Conservation (phyloP, 768 basidiomycete species). For the Sporobolomyces phaffii region DNA sequence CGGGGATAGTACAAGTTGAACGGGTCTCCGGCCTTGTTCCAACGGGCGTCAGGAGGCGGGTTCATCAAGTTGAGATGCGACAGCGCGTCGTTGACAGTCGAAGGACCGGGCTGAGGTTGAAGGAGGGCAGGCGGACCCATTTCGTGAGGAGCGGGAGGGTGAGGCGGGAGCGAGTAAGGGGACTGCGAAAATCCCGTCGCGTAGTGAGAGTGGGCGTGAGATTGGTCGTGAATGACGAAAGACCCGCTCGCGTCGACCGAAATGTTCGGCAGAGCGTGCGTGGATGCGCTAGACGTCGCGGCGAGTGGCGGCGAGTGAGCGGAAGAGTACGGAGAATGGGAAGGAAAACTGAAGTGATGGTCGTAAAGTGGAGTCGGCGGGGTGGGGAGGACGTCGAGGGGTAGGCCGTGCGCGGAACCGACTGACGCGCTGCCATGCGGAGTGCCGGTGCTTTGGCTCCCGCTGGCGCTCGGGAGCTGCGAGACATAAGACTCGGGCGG, state of each 20-base stretch:
- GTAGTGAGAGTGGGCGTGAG: slow-evolving; percentile 6
- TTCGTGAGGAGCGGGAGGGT: neutral
- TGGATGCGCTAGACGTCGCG: neutral
- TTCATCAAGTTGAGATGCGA: slow-evolving; percentile 1
- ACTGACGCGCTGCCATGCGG: neutral
- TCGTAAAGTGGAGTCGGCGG: slow-evolving; percentile 19
- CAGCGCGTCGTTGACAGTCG: neutral
- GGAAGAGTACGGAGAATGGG: neutral
- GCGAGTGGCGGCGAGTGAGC: neutral
- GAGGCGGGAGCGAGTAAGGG: neutral
- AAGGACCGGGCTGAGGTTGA: neutral
- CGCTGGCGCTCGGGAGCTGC: neutral
- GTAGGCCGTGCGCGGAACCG: neutral
- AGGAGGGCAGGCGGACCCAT: slow-evolving; percentile 4
- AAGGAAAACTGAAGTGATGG: neutral
- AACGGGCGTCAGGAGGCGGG: slow-evolving; percentile 20
- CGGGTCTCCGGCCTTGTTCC: slow-evolving; percentile 44
- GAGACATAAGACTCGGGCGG: slow-evolving; percentile 44
- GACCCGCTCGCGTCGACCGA: slow-evolving; percentile 1
- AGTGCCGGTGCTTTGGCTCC: neutral
- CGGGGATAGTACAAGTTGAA: slow-evolving; percentile 73
- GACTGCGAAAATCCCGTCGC: neutral
- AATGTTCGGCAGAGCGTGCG: neutral
- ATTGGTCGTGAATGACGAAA: neutral
- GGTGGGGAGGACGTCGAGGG: neutral